Evolutionary conservation across 2,329 filamentous ascomycete species (phyloP), one percentile per base, ranked within the genome.

Genomic region (Fusarium robinianum): DNA sequence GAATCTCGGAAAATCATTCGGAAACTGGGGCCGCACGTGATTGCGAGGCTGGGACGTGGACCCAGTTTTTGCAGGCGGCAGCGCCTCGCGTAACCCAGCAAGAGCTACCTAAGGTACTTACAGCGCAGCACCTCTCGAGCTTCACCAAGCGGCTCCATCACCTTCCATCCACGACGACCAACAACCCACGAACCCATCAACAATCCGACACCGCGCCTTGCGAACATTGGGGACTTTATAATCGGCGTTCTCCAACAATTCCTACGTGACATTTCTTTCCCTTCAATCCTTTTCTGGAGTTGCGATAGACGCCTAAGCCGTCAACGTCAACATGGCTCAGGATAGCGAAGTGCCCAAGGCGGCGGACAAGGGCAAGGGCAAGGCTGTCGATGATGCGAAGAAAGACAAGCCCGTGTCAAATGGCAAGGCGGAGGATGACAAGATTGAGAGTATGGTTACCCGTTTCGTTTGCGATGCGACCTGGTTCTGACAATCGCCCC

Each of bases 301-400:
- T 63, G 53, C 48, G 45, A 43, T 29, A 60, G 53, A 55, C 54
- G 60, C 59, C 58, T 52, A 53, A 56, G 53, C 45, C 49, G 38
- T 61, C 62, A 58, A 65, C 66, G 61, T 67, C 70, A 78, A 72
- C 73, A 96, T 97, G 94, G 91, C 91, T 75, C 88, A 95, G 79
- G 90, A 95, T 73, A 89, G 86, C 76, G 88, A 95, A 74, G 81
- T 85, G 78, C 80, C 87, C 70, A 88, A 87, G 72, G 77, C 86
- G 68, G 80, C 84, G 69, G 90, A 96, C 73, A 97, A 97, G 81
- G 91, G 90, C 73, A 99, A 99, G 79, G 92, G 84, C 68, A 99
- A 97, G 78, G 90, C 85, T 53, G 78, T 84, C 51, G 85, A 89
- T 46, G 80, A 81, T 62, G 76, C 80, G 49, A 83, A 83, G 65